Base-by-base conservation (phyloP, 2,329 filamentous ascomycete genomes). In the Verticillium tricorpus region DNA sequence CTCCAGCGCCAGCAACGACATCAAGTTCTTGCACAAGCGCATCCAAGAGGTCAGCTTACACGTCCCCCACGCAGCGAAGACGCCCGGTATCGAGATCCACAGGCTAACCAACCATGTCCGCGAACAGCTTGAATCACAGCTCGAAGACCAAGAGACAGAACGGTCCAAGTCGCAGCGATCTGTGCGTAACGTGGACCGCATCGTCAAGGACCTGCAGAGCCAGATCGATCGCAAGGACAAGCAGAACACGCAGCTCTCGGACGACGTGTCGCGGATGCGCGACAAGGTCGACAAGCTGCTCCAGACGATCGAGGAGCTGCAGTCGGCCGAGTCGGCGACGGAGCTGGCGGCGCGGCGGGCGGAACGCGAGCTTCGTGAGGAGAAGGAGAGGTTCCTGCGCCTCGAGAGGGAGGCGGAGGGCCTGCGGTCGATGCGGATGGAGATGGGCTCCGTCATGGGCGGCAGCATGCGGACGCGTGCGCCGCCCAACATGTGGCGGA, bases 201-300 rank as follows among this genome's bases (percentile, higher is more conserved):
- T 89, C 1, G 93, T 98, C 70, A 95, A 95, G 76, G 95, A 98
- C 75, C 85, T 98, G 28, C 92, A 97, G 76, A 84, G 87, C 28
- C 94, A 98, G 75, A 90, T 99, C 67, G 93, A 97, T 57, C 91
- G 95, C 68, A 92, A 93, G 69, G 94, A 98, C 67, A 97, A 96
- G 78, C 87, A 91, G 69, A 92, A 93, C 69, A 72, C 82, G 5
- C 89, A 95, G 71, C 82, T 97, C 19, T 84, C 88, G 60, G 94
- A 97, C 60, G 95, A 98, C 70, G 85, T 97, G 62, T 81, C 83
- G 67, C 91, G 94, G 66, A 88, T 92, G 70, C 91, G 94, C 64
- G 94, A 98, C 77, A 96, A 95, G 80, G 86, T 93, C 64, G 92
- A 95, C 67, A 92, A 93, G 72, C 87, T 98, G 5, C 88, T 99